Evolutionary conservation across 1,284 basidiomycete species (phyloP).

Genomic region (Xanthoconium separans): DNA sequence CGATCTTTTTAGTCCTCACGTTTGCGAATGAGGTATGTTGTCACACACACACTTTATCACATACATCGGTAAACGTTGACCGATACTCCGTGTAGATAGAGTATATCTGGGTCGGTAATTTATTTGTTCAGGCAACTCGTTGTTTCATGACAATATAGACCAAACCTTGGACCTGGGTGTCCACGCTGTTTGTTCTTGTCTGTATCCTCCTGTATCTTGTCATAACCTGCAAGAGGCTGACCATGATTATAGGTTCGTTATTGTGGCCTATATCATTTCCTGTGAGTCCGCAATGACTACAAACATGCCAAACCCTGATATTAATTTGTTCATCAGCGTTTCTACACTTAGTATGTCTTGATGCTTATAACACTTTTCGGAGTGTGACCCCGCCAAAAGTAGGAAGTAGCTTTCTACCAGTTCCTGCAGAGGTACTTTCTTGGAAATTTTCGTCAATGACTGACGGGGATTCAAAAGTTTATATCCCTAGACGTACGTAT

Average conservation of each 20-base stretch:
- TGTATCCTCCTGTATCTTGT: background rate
- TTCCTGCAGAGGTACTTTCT: background rate
- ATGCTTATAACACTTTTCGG: background rate
- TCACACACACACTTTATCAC: too few relatives aligned
- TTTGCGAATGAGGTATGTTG: background rate
- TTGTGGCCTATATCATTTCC: background rate
- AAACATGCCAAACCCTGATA: background rate
- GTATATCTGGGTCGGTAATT: constrained; percentile 1
- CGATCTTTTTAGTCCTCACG: background rate
- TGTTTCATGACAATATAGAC: background rate
- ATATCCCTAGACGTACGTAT: constrained; percentile 1
- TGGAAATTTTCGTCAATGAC: too few relatives aligned
- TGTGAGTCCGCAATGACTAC: background rate
- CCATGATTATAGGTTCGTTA: background rate
- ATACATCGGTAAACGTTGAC: too few relatives aligned
- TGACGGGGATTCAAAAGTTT: background rate
- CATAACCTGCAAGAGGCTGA: background rate
- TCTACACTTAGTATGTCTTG: background rate
- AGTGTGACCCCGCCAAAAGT: background rate
- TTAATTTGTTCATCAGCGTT: background rate
- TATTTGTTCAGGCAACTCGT: background rate
- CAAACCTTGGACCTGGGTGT: constrained; percentile 1
- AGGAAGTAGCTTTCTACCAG: background rate
- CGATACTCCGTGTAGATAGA: background rate
- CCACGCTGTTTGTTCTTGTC: constrained; percentile 2